phyloP scores from a whole-genome alignment of 768 basidiomycete species.

The Tremella fuciformis region DNA sequence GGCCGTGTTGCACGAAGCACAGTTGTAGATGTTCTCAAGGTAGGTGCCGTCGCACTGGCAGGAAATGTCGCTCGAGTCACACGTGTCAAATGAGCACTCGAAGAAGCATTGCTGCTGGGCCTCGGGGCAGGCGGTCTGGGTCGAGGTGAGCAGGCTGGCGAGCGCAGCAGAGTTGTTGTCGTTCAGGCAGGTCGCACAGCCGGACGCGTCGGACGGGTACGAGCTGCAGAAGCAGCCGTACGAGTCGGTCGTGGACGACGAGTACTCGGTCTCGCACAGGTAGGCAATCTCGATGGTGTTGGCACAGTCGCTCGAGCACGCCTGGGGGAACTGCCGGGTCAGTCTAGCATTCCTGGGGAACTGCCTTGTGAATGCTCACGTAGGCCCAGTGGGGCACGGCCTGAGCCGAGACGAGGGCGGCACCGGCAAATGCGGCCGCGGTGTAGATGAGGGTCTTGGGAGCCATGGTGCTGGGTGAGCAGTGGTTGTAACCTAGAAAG shows the following conservation, averaged over 20 bases:
- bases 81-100: conserved; percentile 45
- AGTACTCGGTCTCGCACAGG: conserved; percentile 38
- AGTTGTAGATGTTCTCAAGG: conserved; percentile 50
- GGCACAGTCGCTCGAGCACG: conserved; percentile 40
- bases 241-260: conserved; percentile 24
- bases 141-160: conserved; percentile 28
- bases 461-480: conserved; percentile 22
- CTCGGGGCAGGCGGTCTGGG: conserved; percentile 29
- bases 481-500: not conserved
- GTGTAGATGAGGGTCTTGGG: conserved; percentile 28
- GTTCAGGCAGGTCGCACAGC: conserved; percentile 45
- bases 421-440: conserved; percentile 32
- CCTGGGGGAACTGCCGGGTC: conserved; percentile 39
- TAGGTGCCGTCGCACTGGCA: conserved; percentile 48
- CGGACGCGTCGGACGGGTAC: conserved; percentile 41
- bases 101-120: conserved; percentile 42
- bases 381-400: conserved; percentile 41
- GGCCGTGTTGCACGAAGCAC: conserved; percentile 50
- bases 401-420: conserved; percentile 33
- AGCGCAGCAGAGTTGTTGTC: conserved; percentile 40
- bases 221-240: conserved; percentile 50
- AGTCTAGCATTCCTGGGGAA: not conserved
- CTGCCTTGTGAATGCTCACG: conserved; percentile 18
- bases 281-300: conserved; percentile 36
- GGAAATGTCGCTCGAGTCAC: conserved; percentile 37